These are phyloP conservation scores for Psilocybe cyanescens DNA, from an alignment of 768 basidiomycete species.

Conservation along the genomic window DNA sequence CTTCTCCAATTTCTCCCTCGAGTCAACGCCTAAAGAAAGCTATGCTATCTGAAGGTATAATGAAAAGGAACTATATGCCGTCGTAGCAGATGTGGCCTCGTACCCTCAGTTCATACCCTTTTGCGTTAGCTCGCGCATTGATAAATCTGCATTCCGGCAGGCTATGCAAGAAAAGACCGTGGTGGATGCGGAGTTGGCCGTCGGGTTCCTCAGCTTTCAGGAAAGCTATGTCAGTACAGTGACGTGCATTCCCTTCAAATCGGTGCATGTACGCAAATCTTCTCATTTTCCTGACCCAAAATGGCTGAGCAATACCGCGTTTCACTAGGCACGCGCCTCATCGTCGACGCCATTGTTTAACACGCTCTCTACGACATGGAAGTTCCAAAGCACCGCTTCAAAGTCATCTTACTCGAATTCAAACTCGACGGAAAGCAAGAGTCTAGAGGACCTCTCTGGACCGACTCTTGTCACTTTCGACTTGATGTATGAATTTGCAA, in stretches of 20 bases:
- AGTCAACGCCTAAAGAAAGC: slow-evolving; percentile 2
- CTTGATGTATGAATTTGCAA: slow-evolving; percentile 85
- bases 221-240: slow-evolving; percentile 91
- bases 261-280: slow-evolving; percentile 63
- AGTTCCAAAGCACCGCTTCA: slow-evolving; percentile 17
- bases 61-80: slow-evolving; percentile 75
- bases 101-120: slow-evolving; percentile 91
- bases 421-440: neutral
- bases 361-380: slow-evolving; percentile 29
- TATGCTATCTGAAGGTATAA: slow-evolving; percentile 58
- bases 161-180: slow-evolving; percentile 36
- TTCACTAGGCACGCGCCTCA: slow-evolving; percentile 24
- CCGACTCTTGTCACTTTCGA: slow-evolving; percentile 87
- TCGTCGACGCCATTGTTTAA: slow-evolving; percentile 27
- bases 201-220: slow-evolving; percentile 85
- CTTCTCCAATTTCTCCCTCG: neutral
- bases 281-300: neutral
- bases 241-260: slow-evolving; percentile 75
- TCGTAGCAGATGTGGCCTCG: slow-evolving; percentile 87
- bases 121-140: slow-evolving; percentile 74
- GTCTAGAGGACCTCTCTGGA: slow-evolving; percentile 27
- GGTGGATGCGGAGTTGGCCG: slow-evolving; percentile 85
- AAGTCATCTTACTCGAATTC: neutral
- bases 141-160: slow-evolving; percentile 37
- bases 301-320: neutral